phyloP scores from a whole-genome alignment of 2,329 filamentous ascomycete species.

The Phyllosticta paracitricarpa region DNA sequence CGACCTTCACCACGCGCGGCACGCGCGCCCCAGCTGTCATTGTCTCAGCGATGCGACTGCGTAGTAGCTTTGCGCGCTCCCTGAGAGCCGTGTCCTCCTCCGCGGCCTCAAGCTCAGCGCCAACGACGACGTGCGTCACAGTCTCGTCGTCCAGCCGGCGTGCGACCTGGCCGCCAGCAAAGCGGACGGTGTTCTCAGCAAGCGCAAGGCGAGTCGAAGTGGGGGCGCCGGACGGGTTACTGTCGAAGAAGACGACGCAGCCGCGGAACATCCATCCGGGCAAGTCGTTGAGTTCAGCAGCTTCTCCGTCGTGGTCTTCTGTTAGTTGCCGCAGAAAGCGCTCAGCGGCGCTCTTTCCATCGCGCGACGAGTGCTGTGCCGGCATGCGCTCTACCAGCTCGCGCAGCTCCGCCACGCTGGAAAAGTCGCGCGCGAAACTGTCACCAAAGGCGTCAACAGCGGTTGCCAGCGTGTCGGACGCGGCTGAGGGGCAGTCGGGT shows the following conservation, averaged over 20 bases:
- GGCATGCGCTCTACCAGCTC: neutral
- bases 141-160: slow-evolving; percentile 40
- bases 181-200: slow-evolving; percentile 40
- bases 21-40: slow-evolving; percentile 35
- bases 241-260: neutral
- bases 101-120: slow-evolving; percentile 36
- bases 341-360: neutral
- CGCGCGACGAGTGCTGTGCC: neutral
- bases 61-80: neutral
- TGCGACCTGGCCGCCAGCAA: slow-evolving; percentile 55
- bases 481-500: slow-evolving; percentile 43
- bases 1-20: slow-evolving; percentile 57
- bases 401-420: slow-evolving; percentile 15
- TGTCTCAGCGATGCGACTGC: neutral
- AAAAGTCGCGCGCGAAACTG: slow-evolving; percentile 66
- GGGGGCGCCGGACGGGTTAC: neutral
- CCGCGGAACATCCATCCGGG: neutral
- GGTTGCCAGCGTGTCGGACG: slow-evolving; percentile 41
- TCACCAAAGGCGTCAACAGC: slow-evolving; percentile 66
- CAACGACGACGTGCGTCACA: slow-evolving; percentile 66
- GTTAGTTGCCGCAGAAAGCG: neutral
- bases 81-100: neutral
- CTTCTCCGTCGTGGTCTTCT: neutral
- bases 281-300: neutral
- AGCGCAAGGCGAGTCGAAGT: neutral